Base-by-base conservation (phyloP, 192 early-diverging fungal genomes). In the Oehlia diaphana region DNA sequence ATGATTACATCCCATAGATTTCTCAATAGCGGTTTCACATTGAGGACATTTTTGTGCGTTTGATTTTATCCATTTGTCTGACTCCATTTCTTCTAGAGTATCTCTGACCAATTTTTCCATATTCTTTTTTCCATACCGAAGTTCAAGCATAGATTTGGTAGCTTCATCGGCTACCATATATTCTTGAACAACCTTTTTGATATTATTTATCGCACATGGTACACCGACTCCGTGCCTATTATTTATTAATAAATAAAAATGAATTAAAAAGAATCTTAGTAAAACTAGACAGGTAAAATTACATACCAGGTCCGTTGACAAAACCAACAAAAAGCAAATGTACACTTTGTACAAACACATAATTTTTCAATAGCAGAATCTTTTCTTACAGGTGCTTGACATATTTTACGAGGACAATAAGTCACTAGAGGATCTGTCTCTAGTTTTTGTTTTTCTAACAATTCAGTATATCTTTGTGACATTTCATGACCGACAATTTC, bases 1-100 rank as follows among this genome's bases (percentile, higher is more conserved):
- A 70, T 83, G 83, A 78, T 83, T 83, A 62, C 83, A 83, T 0
- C 83, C 83, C 65, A 76, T 78, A 5, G 81, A 73, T 47, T 82
- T 81, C 49, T 81, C 81, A 53, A 83, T 79, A 14, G 61, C 23
- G 6, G 72, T 69, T 28, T 75, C 77, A 42, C 83, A 83, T 12
- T 58, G 67, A 23, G 83, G 83, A 35, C 83, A 83, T 35, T 26
- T 35, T 50, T 82, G 66, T 14, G 83, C 74, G 53, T 82, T 82
- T 33, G 79, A 67, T 31, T 50, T 65, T 58, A 79, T 74, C 83
- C 83, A 83, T 63, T 83, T 74, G 4, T 75, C 71, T 0, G 71
- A 72, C 23, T 68, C 83, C 53, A 74, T 58, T 64, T 82, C 81
- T 14, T 33, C 58, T 44, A 72, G 63, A 58, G 79, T 21, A 44